A percentile compares a stretch with the other conserved stretches of the same genome.
Evolutionary conservation across 495 filamentous ascomycete genomes (phyloP).

Genomic region (Penicillium parvum): DNA sequence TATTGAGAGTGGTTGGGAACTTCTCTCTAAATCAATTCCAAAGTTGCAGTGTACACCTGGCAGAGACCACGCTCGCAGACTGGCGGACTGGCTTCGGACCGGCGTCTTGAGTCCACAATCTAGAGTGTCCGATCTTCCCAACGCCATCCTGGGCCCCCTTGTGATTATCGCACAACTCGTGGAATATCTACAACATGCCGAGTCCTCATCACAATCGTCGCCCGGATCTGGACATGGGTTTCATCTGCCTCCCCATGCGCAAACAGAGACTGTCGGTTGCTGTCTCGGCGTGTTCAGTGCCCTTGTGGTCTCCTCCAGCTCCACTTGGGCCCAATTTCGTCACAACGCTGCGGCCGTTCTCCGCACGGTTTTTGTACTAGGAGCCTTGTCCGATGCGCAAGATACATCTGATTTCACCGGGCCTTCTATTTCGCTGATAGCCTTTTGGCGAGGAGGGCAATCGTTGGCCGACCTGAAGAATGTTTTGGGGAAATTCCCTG

Average conservation of each 20-base stretch:
- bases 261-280: conserved; percentile 34
- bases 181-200: conserved; percentile 19
- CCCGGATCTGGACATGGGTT: too few species aligned
- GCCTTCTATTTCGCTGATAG: too few species aligned
- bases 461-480: too few species aligned
- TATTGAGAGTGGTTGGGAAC: too few species aligned
- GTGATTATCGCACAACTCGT: conserved; percentile 28
- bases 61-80: too few species aligned
- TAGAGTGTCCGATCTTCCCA: conserved; percentile 2
- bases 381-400: conserved; percentile 40
- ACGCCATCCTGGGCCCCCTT: conserved; percentile 13
- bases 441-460: too few species aligned
- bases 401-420: conserved; percentile 24
- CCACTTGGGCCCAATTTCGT: conserved; percentile 19
- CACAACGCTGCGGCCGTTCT: conserved; percentile 36
- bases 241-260: conserved; percentile 9
- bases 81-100: too few species aligned
- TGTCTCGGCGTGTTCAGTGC: conserved; percentile 44
- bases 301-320: conserved; percentile 30
- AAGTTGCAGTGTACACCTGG: too few species aligned
- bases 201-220: conserved; percentile 7
- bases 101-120: too few species aligned
- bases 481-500: conserved; percentile 12
- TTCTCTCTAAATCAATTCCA: too few species aligned
- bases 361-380: conserved; percentile 34